Evolutionary conservation across 768 basidiomycete species (phyloP).

Genomic region (Pisolithus microcarpus): DNA sequence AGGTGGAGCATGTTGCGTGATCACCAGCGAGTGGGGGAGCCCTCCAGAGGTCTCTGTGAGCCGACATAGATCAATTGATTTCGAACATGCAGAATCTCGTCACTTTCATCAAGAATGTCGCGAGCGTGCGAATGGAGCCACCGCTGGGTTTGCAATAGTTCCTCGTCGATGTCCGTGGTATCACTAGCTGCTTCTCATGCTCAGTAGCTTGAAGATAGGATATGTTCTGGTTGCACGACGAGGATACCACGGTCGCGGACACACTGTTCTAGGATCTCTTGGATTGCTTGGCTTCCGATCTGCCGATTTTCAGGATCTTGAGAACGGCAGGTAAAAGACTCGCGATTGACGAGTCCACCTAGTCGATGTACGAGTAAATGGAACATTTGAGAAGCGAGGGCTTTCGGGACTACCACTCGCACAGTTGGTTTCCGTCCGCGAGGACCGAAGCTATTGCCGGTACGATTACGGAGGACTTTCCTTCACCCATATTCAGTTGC

Average conservation of each 20-base stretch:
- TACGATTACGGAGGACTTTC: slow-evolving; percentile 44
- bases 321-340: slow-evolving; percentile 46
- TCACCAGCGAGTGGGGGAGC: slow-evolving; percentile 37
- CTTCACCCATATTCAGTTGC: slow-evolving; percentile 56
- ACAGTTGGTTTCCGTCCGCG: slow-evolving; percentile 39
- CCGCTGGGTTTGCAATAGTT: slow-evolving; percentile 21
- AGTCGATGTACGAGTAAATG: slow-evolving; percentile 38
- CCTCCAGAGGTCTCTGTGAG: slow-evolving; percentile 29
- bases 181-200: slow-evolving; percentile 30
- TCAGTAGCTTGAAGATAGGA: slow-evolving; percentile 46
- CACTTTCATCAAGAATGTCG: slow-evolving; percentile 27
- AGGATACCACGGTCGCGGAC: slow-evolving; percentile 35
- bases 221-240: slow-evolving; percentile 46
- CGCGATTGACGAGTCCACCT: slow-evolving; percentile 37
- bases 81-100: slow-evolving; percentile 31
- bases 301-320: slow-evolving; percentile 29
- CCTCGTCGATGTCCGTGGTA: slow-evolving; percentile 1
- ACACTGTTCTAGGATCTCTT: slow-evolving; percentile 33
- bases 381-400: slow-evolving; percentile 43
- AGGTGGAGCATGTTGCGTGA: slow-evolving; percentile 33
- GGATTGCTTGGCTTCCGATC: slow-evolving; percentile 19
- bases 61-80: slow-evolving; percentile 44
- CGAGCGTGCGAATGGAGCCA: slow-evolving; percentile 21
- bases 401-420: slow-evolving; percentile 45
- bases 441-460: slow-evolving; percentile 36